Percentiles rank a stretch among this genome's conserved stretches.
These are phyloP conservation scores for Gaertneriomyces semiglobifer DNA, from an alignment of 192 early-diverging fungal genomes.

Conservation along the genomic window DNA sequence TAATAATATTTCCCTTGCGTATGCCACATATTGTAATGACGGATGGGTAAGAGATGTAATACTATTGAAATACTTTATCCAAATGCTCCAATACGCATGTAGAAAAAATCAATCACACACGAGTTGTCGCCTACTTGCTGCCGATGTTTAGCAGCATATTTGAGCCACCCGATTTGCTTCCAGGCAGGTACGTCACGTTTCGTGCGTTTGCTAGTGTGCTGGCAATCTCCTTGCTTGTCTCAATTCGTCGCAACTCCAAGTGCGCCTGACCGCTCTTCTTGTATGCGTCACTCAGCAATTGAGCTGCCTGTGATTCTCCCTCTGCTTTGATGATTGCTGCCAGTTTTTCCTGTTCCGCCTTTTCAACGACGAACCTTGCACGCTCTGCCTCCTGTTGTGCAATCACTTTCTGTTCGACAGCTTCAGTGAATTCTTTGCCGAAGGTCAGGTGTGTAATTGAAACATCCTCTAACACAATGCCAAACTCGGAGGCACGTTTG, in stretches of 20 bases:
- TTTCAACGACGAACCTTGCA: constrained; percentile 96
- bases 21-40: too few relatives aligned
- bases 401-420: constrained; percentile 98
- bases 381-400: constrained; percentile 99
- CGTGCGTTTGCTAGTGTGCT: constrained; percentile 72
- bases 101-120: too few relatives aligned
- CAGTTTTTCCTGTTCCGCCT: constrained; percentile 97
- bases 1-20: too few relatives aligned
- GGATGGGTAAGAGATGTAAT: too few relatives aligned
- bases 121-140: too few relatives aligned
- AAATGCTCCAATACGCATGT: too few relatives aligned
- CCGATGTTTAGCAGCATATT: constrained; percentile 74
- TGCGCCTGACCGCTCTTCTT: constrained; percentile 89
- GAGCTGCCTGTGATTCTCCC: constrained; percentile 94
- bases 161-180: background rate
- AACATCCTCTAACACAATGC: constrained; percentile 94
- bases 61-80: too few relatives aligned
- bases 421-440: constrained; percentile 97
- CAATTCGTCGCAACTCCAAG: constrained; percentile 94
- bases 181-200: constrained; percentile 91
- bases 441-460: constrained; percentile 99
- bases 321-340: constrained; percentile 97
- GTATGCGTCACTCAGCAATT: constrained; percentile 83
- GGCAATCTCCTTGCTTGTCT: constrained; percentile 96
- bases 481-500: constrained; percentile 90